phyloP scores from a whole-genome alignment of 2,329 filamentous ascomycete genomes.

The Sphaerulina populicola region DNA sequence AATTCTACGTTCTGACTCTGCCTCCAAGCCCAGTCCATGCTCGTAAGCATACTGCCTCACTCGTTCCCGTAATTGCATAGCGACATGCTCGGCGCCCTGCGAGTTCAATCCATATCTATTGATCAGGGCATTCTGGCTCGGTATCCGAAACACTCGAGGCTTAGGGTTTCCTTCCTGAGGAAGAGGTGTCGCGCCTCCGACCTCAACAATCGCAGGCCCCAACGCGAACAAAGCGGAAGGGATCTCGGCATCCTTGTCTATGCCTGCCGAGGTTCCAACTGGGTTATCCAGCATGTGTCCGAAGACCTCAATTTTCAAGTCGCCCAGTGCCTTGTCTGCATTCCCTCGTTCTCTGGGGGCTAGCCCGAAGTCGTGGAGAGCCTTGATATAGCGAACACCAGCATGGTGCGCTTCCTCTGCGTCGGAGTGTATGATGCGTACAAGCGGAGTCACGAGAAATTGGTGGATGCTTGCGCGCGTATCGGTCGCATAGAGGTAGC shows the following conservation, averaged over 20 bases:
- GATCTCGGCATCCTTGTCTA: constrained; percentile 90
- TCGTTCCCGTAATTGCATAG: constrained; percentile 65
- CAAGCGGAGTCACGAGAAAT: constrained; percentile 49
- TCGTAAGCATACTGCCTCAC: constrained; percentile 67
- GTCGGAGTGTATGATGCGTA: constrained; percentile 61
- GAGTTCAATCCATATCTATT: constrained; percentile 96
- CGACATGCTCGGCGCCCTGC: constrained; percentile 78
- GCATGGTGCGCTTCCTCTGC: constrained; percentile 87
- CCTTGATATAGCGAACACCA: constrained; percentile 62
- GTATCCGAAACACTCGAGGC: constrained; percentile 80
- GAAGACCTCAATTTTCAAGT: constrained; percentile 60
- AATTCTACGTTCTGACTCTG: constrained; percentile 59
- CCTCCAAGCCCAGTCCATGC: constrained; percentile 56
- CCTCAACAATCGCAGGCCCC: constrained; percentile 79
- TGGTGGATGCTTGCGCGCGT: constrained; percentile 47
- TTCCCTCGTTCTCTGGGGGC: constrained; percentile 74
- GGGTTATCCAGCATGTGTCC: constrained; percentile 72
- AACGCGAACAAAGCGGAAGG: constrained; percentile 76
- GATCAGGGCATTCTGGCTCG: constrained; percentile 75
- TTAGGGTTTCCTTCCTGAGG: constrained; percentile 81
- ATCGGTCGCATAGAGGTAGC: constrained; percentile 47
- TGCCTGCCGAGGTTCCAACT: constrained; percentile 85
- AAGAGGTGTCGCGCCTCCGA: constrained; percentile 81
- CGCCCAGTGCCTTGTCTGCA: constrained; percentile 44
- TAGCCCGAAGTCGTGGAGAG: constrained; percentile 63